A percentile compares a stretch with the other conserved stretches of the same genome.
Evolutionary conservation across 768 basidiomycete species (phyloP).

Genomic region (Phylloporus sp.): DNA sequence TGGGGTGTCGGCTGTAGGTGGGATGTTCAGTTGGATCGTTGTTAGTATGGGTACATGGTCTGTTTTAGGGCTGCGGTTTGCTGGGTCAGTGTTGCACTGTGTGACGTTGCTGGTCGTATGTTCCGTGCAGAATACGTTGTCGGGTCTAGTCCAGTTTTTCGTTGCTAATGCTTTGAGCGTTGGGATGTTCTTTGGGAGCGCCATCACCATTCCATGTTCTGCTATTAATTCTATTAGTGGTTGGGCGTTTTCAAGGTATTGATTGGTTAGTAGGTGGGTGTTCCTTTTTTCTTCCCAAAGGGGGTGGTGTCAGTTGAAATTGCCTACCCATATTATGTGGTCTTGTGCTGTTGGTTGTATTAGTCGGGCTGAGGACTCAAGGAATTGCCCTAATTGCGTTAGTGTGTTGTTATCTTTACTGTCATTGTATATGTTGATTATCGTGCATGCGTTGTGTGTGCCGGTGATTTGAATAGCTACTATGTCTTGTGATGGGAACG

Average conservation of each 20-base stretch:
- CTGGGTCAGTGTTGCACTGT: slow-evolving; percentile 20
- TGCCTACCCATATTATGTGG: slow-evolving; percentile 21
- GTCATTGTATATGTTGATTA: slow-evolving; percentile 10
- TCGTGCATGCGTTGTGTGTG: not conserved
- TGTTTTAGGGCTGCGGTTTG: slow-evolving; percentile 10
- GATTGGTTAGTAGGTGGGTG: slow-evolving; percentile 21
- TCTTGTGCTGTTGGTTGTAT: not conserved
- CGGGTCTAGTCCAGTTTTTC: slow-evolving; percentile 31
- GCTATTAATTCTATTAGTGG: slow-evolving; percentile 12
- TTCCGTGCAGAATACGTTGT: slow-evolving; percentile 32
- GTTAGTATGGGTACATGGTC: slow-evolving; percentile 33
- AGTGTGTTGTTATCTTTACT: not conserved
- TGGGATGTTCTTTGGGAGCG: slow-evolving; percentile 26
- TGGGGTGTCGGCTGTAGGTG: not conserved
- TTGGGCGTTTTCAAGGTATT: not conserved
- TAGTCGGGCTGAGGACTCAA: no score
- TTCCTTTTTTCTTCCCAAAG: slow-evolving; percentile 26
- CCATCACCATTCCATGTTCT: slow-evolving; percentile 31
- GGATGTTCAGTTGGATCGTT: not conserved
- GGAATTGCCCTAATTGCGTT: no score
- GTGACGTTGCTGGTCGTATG: not conserved
- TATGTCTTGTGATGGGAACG: not conserved
- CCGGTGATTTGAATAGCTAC: not conserved
- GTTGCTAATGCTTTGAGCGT: slow-evolving; percentile 18
- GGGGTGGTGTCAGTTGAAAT: slow-evolving; percentile 33